A percentile compares a stretch with the other conserved stretches of the same genome.
Evolutionary conservation across 495 filamentous ascomycete species (phyloP).

Genomic region (Talaromyces thailandensis): DNA sequence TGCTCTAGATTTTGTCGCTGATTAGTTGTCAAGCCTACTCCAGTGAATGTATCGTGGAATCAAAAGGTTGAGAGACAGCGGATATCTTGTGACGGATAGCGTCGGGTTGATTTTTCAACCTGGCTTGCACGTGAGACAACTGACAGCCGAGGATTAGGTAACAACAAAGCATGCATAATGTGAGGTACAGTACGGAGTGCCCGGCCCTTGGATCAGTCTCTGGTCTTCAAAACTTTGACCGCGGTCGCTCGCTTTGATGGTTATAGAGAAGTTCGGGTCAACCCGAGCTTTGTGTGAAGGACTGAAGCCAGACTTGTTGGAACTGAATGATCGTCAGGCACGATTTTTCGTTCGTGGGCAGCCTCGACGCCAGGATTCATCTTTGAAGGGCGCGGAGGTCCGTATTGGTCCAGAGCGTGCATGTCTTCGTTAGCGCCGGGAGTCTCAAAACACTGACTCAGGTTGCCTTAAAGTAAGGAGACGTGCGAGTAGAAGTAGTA

Average conservation of each 20-base stretch:
- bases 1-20: neutral
- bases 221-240: neutral
- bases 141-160: neutral
- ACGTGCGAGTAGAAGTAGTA: neutral
- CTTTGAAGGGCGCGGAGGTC: neutral
- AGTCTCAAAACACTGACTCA: neutral
- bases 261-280: neutral
- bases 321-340: neutral
- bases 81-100: neutral
- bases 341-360: neutral
- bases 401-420: neutral
- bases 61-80: neutral
- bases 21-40: neutral
- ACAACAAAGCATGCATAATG: neutral
- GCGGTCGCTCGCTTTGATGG: neutral
- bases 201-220: neutral
- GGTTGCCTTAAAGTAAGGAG: neutral
- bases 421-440: neutral
- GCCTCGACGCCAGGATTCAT: neutral
- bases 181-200: neutral
- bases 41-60: neutral
- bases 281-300: too few species aligned
- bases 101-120: neutral
- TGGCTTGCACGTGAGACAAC: neutral
- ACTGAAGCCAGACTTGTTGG: neutral